Evolutionary conservation across 148 eudicot genomes (phyloP).

Genomic region (Limonium bicolor): DNA sequence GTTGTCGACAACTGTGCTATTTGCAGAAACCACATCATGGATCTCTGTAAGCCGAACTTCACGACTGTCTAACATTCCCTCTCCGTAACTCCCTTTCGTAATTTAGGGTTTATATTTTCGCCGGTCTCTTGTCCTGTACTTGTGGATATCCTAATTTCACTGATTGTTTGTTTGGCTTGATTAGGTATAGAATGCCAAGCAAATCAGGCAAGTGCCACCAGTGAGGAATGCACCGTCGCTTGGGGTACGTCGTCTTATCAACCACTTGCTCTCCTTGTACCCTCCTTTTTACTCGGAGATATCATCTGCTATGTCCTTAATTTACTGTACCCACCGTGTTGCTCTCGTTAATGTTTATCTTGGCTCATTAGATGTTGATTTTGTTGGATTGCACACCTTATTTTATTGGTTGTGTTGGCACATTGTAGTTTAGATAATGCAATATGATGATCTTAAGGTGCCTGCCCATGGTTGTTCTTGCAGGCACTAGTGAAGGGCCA

Average conservation of each 20-base stretch:
- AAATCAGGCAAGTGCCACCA: constrained; percentile 87
- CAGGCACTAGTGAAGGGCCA: no score
- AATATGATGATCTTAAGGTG: no score
- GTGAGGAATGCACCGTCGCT: constrained; percentile 93
- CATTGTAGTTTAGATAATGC: no score
- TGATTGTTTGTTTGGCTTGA: not conserved
- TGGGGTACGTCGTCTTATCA: constrained; percentile 98
- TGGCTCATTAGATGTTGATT: no score
- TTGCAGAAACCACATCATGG: constrained; percentile 94
- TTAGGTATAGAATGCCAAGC: constrained; percentile 96
- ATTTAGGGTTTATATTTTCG: not conserved
- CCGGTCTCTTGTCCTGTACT: not conserved
- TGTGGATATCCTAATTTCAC: not conserved
- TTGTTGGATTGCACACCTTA: no score
- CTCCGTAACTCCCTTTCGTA: not conserved
- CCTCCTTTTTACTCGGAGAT: no score
- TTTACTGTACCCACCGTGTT: no score
- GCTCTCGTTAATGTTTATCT: no score
- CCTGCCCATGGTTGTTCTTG: no score
- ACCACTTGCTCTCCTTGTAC: no score
- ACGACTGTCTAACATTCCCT: not conserved
- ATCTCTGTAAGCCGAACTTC: constrained; percentile 41
- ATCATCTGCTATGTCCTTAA: no score
- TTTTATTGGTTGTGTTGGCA: no score
- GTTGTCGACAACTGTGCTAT: constrained; percentile 88